These are phyloP conservation scores for Petunia secreta DNA, from an alignment of 257 asterid species.

Conservation along the genomic window DNA sequence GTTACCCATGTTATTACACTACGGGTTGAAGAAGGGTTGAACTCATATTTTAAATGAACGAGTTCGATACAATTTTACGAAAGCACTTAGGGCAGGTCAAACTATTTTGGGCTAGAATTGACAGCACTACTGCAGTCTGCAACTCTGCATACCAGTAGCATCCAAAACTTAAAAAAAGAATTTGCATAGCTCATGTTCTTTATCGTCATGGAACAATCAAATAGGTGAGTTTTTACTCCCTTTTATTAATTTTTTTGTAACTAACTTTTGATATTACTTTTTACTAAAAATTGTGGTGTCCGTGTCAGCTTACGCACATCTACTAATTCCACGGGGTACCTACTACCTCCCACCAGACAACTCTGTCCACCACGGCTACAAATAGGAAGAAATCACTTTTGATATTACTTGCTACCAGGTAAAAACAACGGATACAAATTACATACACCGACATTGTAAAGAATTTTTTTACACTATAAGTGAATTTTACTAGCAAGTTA, in stretches of 20 bases:
- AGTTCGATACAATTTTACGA: not conserved
- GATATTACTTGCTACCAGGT: not conserved
- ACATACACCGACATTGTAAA: not conserved
- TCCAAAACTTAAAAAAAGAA: not conserved
- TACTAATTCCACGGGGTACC: too few relatives aligned
- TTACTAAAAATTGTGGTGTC: too few relatives aligned
- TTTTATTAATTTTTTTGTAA: not conserved
- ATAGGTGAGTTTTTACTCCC: not conserved
- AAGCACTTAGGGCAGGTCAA: not conserved
- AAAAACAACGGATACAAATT: not conserved
- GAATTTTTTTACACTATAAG: too few relatives aligned
- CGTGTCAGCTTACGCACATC: too few relatives aligned
- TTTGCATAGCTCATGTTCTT: not conserved
- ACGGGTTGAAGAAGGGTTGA: not conserved
- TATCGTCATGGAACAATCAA: not conserved
- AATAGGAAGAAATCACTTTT: not conserved
- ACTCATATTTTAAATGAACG: not conserved
- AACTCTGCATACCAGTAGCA: not conserved
- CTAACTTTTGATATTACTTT: not conserved
- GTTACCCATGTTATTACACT: not conserved
- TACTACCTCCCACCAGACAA: too few relatives aligned
- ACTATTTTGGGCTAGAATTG: not conserved
- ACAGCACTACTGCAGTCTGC: not conserved
- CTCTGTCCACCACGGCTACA: too few relatives aligned
- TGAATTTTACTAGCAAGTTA: too few relatives aligned